Evolutionary conservation across 495 filamentous ascomycete genomes (phyloP).

Genomic region (Aspergillus biplanus): DNA sequence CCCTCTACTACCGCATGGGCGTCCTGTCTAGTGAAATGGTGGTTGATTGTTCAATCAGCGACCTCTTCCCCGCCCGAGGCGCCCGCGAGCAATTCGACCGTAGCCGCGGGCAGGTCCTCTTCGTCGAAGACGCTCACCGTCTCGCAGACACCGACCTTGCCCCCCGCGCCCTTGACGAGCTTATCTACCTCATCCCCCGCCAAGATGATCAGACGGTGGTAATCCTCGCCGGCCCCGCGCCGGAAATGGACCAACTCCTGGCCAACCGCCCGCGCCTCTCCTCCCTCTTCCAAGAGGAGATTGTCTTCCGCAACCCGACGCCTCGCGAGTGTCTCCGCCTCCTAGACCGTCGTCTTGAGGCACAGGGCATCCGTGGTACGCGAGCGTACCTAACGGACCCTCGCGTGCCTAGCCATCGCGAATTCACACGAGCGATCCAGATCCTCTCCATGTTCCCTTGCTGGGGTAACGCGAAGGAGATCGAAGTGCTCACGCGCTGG

Average conservation of each 20-base stretch:
- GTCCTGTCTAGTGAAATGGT: conserved; percentile 39
- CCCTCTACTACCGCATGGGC: conserved; percentile 41
- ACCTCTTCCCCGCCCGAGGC: conserved; percentile 51
- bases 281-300: conserved; percentile 58
- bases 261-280: conserved; percentile 61
- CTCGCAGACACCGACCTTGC: conserved; percentile 53
- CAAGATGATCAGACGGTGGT: conserved; percentile 59
- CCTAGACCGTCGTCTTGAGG: conserved; percentile 31
- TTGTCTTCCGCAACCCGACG: conserved; percentile 53
- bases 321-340: conserved; percentile 52
- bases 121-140: conserved; percentile 71
- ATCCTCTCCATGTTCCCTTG: conserved; percentile 30
- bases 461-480: conserved; percentile 27
- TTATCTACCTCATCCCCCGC: conserved; percentile 59
- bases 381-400: conserved; percentile 23
- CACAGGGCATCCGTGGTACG: conserved; percentile 15
- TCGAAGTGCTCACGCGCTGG: conserved; percentile 24
- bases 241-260: conserved; percentile 67
- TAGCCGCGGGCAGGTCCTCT: conserved; percentile 64
- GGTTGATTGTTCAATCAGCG: conserved; percentile 42
- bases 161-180: conserved; percentile 64
- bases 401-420: conserved; percentile 18
- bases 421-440: conserved; percentile 27
- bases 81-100: conserved; percentile 59
- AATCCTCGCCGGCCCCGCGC: conserved; percentile 68